Conservation (phyloP, 2,329 filamentous ascomycete species). For the Arachnomyces sp. region DNA sequence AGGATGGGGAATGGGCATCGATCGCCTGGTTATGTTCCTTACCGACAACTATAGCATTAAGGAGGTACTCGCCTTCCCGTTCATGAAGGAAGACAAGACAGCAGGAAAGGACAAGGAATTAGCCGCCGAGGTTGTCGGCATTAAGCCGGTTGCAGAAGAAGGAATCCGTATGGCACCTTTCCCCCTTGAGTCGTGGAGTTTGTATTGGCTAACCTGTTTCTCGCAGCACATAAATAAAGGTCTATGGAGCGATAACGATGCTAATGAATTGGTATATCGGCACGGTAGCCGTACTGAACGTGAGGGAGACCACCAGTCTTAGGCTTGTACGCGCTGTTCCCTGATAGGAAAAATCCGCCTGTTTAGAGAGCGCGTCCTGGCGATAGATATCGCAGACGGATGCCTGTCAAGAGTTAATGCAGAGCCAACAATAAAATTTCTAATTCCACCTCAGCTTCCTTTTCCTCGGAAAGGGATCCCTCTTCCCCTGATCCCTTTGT, state of each 20-base stretch:
- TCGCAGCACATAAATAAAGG: conserved; percentile 13
- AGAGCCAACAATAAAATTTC: too few species aligned
- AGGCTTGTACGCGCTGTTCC: too few species aligned
- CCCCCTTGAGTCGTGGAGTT: neutral
- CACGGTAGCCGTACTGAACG: too few species aligned
- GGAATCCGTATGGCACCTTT: conserved; percentile 40
- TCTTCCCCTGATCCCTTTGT: too few species aligned
- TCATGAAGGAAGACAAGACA: conserved; percentile 83
- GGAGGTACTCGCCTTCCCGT: conserved; percentile 92
- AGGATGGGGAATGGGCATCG: conserved; percentile 94
- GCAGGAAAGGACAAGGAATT: conserved; percentile 28
- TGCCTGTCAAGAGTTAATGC: too few species aligned
- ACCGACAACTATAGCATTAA: conserved; percentile 94
- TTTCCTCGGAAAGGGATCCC: too few species aligned
- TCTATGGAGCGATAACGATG: neutral
- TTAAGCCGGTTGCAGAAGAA: conserved; percentile 53
- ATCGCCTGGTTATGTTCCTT: conserved; percentile 90
- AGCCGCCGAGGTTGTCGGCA: conserved; percentile 55
- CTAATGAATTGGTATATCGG: neutral
- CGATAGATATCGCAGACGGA: too few species aligned
- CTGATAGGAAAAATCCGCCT: too few species aligned
- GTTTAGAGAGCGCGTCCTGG: too few species aligned
- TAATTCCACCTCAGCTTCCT: too few species aligned
- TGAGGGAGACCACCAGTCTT: too few species aligned
- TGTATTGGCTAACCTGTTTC: neutral